phyloP scores from a whole-genome alignment of 2,329 filamentous ascomycete genomes.

The Talaromyces sp. region DNA sequence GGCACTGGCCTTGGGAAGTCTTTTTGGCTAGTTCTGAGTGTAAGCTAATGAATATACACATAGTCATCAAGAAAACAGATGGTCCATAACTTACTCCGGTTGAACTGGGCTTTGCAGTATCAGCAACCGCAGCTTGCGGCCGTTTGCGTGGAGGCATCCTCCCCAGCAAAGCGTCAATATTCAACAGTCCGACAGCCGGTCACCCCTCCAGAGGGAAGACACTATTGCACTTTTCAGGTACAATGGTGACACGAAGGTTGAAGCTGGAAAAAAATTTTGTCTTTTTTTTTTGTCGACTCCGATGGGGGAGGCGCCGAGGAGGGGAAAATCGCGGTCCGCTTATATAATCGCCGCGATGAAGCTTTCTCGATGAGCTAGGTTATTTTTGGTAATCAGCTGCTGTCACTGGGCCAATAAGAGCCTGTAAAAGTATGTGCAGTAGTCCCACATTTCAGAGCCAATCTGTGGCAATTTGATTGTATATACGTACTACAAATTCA shows the following conservation, averaged over 20 bases:
- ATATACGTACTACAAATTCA: too few relatives aligned
- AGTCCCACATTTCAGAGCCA: neutral
- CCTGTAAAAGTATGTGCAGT: neutral
- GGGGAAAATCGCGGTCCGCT: constrained; percentile 8
- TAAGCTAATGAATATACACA: constrained; percentile 8
- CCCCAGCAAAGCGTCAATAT: neutral
- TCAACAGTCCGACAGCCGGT: neutral
- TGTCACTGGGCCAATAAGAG: neutral
- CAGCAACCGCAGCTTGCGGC: constrained; percentile 23
- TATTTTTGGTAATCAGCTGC: neutral
- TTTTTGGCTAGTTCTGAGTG: constrained; percentile 9
- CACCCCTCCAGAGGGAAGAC: neutral
- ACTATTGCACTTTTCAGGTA: neutral
- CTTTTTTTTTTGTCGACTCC: neutral
- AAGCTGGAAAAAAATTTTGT: neutral
- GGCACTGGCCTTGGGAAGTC: neutral
- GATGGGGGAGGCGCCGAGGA: constrained; percentile 1
- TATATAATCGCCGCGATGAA: constrained; percentile 5
- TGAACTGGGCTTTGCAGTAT: constrained; percentile 17
- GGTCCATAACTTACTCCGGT: constrained; percentile 9
- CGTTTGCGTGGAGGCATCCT: constrained; percentile 34
- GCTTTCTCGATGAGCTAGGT: neutral
- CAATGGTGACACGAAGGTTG: neutral
- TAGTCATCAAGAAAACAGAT: neutral
- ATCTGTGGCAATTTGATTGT: neutral